Percentiles rank a stretch among this genome's conserved stretches.
Evolutionary conservation across 192 early-diverging fungal genomes (phyloP).

Genomic region (Coemansia guatemalensis): DNA sequence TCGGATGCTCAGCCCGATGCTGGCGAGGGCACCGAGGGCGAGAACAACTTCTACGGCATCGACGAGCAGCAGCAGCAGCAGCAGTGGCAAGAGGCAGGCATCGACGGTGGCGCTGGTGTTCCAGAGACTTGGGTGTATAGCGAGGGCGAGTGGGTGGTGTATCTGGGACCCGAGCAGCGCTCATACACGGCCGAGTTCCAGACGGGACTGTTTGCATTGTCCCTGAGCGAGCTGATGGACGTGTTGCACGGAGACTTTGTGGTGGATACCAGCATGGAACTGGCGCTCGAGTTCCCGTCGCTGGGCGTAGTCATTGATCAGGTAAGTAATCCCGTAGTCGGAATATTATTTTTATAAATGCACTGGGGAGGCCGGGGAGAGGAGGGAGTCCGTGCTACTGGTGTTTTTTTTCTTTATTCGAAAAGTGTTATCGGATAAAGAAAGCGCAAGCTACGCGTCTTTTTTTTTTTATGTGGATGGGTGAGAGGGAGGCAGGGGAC

Average conservation of each 20-base stretch:
- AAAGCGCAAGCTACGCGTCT: too few species aligned
- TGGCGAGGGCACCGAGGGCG: background rate
- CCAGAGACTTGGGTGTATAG: conserved; percentile 44
- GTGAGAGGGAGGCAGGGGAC: too few species aligned
- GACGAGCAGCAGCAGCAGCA: conserved; percentile 8
- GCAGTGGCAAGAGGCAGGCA: background rate
- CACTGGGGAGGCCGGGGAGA: too few species aligned
- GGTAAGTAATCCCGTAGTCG: conserved; percentile 23
- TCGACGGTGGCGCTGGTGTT: background rate
- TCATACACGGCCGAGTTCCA: conserved; percentile 30
- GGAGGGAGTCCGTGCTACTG: too few species aligned
- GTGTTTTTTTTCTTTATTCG: too few species aligned
- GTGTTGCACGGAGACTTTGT: conserved; percentile 32
- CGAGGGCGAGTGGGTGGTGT: conserved; percentile 49
- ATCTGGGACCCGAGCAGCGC: conserved; percentile 34
- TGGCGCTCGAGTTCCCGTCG: conserved; percentile 51
- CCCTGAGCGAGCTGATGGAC: conserved; percentile 32
- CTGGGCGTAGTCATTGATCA: conserved; percentile 38
- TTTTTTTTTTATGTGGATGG: too few species aligned
- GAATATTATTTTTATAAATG: background rate
- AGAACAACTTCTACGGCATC: background rate
- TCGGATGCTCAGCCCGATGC: too few species aligned
- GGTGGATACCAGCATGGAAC: conserved; percentile 22
- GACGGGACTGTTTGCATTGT: conserved; percentile 25
- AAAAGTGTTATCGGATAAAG: too few species aligned